Base-by-base conservation (phyloP, 1,139 yeast species). In the Blastobotrys raffinosifermentans region DNA sequence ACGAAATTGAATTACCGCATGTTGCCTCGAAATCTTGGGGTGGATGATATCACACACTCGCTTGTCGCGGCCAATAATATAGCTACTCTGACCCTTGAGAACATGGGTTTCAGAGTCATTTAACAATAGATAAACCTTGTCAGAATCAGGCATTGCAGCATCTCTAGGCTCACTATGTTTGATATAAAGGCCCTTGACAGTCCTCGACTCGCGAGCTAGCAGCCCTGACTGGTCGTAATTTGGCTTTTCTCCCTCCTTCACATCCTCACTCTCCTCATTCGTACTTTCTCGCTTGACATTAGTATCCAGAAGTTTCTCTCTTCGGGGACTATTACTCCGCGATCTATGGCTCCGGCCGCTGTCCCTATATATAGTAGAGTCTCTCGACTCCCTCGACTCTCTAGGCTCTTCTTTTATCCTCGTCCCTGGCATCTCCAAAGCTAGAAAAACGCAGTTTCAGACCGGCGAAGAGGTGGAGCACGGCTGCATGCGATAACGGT, bases 1-100 rank as follows among this genome's bases (percentile, higher is more conserved):
- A 18, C 73, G 54, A 44, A 70, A 75, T 46, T 76, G 82, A 8
- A 77, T 58, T 1, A 67, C 81, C 7, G 80, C 77, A 46, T 76
- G 82, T 47, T 72, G 73, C 38, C 73, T 68, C 1, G 70, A 57
- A 15, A 61, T 63, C 34, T 70, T 69, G 13, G 63, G 62, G 2
- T 73, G 54, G 9, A 59, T 54, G 2, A 75, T 63, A 48, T 75
- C 76, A 16, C 66, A 68, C 1, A 69, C 51, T 9, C 61, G 55
- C 4, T 50, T 47, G 41, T 71, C 76, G 26, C 78, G 58, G 0
- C 82, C 82, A 9, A 75, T 49, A 2, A 72, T 46, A 35, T 60
- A 66, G 29, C 48, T 55, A 10, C 64, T 53, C 31, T 56, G 61
- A 3, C 48, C 52, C 17, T 23, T 8, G 19, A 35, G 26, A 19